Evolutionary conservation across 2,329 filamentous ascomycete genomes (phyloP).

Genomic region (Fusarium oxysporum): DNA sequence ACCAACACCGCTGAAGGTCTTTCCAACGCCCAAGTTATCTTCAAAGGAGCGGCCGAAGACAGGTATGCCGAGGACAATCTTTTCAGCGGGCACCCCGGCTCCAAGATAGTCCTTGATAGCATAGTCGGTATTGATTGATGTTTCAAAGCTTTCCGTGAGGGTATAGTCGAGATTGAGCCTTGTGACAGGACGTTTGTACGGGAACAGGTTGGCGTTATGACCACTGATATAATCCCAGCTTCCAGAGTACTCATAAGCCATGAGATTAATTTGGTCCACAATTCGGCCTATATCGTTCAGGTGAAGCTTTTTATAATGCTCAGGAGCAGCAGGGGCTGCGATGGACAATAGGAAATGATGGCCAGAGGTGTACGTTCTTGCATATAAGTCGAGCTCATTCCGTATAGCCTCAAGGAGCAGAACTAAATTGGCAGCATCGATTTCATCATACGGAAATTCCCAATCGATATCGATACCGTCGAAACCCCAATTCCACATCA

Average conservation of each 20-base stretch:
- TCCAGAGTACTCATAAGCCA: slow-evolving; percentile 35
- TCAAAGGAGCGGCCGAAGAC: slow-evolving; percentile 36
- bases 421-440: slow-evolving; percentile 26
- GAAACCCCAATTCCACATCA: slow-evolving; percentile 37
- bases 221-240: slow-evolving; percentile 45
- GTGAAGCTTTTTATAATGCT: slow-evolving; percentile 28
- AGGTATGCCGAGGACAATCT: slow-evolving; percentile 34
- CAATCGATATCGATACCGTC: slow-evolving; percentile 35
- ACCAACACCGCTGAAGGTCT: slow-evolving; percentile 25
- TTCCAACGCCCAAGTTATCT: slow-evolving; percentile 22
- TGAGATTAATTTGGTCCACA: slow-evolving; percentile 33
- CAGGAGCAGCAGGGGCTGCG: slow-evolving; percentile 20
- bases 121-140: slow-evolving; percentile 7
- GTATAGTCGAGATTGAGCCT: slow-evolving; percentile 20
- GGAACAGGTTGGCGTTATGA: slow-evolving; percentile 51
- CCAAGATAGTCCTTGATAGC: slow-evolving; percentile 22
- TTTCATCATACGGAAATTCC: slow-evolving; percentile 27
- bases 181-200: slow-evolving; percentile 41
- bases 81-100: slow-evolving; percentile 18
- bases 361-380: slow-evolving; percentile 1
- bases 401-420: slow-evolving; percentile 30
- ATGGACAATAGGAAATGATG: slow-evolving; percentile 30
- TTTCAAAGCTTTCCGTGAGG: slow-evolving; percentile 1
- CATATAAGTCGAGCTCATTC: slow-evolving; percentile 20
- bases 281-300: slow-evolving; percentile 7